Evolutionary conservation across 2,329 filamentous ascomycete genomes (phyloP), one percentile per base, ranked within the genome.

Genomic region (Phialocephala sp.): DNA sequence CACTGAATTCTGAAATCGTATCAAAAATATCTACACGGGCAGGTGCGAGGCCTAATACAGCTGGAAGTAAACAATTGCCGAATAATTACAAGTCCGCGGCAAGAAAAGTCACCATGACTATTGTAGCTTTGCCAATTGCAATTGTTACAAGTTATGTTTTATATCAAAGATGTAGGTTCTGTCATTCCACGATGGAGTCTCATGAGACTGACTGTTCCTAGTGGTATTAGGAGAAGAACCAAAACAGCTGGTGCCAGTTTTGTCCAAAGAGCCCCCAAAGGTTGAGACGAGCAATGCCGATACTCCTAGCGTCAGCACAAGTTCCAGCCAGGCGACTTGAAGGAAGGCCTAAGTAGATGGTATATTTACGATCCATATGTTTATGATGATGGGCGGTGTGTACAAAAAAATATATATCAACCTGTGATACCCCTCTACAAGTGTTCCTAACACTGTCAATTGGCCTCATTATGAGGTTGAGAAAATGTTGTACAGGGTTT

Each of bases 131-230:
- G 68, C 75, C 75, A 20, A 74, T 77, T 66, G 47, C 65, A 15
- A 67, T 77, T 63, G 75, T 76, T 11, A 76, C 75, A 39, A 75
- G 74, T 59, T 77, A 72, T 62, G 69, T 76, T 24, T 60, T 77
- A n/a, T 77, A 72, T 61, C 65, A 77, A 54, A 68, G 74, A 71
- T 60, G 75, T 76, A 52, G 69, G 74, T 71, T 27, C 6, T 62
- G 1, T 15, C 36, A 35, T 39, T 59, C 39, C 41, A 22, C 27
- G 47, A 9, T 18, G 11, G 9, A 14, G 39, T 8, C 15, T 35
- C 14, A 22, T 8, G 22, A 52, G n/a, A 43, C 37, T 60, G 12
- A 59, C 32, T 4, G 12, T 32, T 18, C 4, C 32, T 50, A 71
- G 69, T 71, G 58, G 66, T 72, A 22, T 47, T 73, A 32, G 70